A percentile compares a stretch with the other conserved stretches of the same genome.
These are phyloP conservation scores for Rhodotorula sp. DNA, from an alignment of 1,284 basidiomycete species.

Conservation along the genomic window DNA sequence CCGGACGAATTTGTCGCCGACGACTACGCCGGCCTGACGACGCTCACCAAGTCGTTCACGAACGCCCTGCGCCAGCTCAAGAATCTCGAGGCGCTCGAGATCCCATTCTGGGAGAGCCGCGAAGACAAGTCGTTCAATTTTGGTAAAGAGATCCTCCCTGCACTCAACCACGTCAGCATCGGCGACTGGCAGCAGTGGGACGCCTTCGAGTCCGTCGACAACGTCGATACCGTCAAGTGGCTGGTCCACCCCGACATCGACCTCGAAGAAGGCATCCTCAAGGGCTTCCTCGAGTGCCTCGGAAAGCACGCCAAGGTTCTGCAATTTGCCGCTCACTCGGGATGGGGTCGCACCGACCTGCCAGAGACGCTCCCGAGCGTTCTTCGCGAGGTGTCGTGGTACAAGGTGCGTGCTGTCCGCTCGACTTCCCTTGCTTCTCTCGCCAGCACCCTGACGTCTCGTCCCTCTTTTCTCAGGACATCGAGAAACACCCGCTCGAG, in stretches of 20 bases:
- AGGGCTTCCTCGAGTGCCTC: slow-evolving; percentile 18
- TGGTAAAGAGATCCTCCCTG: slow-evolving; percentile 3
- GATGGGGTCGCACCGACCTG: slow-evolving; percentile 28
- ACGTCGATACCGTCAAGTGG: slow-evolving; percentile 12
- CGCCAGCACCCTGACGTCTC: too few relatives aligned
- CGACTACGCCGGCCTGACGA: slow-evolving; percentile 27
- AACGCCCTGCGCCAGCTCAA: slow-evolving; percentile 19
- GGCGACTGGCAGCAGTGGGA: slow-evolving; percentile 32
- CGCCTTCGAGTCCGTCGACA: slow-evolving; percentile 14
- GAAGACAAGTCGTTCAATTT: slow-evolving; percentile 23
- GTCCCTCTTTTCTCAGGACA: not conserved
- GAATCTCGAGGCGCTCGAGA: slow-evolving; percentile 25
- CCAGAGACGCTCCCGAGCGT: slow-evolving; percentile 13
- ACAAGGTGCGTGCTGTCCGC: slow-evolving; percentile 2
- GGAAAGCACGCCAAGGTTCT: slow-evolving; percentile 8
- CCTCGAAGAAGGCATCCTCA: slow-evolving; percentile 13
- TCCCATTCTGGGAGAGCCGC: slow-evolving; percentile 28
- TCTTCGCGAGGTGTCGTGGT: slow-evolving; percentile 15
- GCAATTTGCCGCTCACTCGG: slow-evolving; percentile 24
- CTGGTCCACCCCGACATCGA: slow-evolving; percentile 30
- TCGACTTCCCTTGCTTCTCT: not conserved
- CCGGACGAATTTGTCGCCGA: slow-evolving; percentile 18
- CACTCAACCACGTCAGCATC: slow-evolving; percentile 17
- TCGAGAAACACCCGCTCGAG: slow-evolving; percentile 20
- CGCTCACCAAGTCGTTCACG: slow-evolving; percentile 21